Evolutionary conservation across 139 green algal species (phyloP).

Genomic region (Edaphochlamys debaryana): DNA sequence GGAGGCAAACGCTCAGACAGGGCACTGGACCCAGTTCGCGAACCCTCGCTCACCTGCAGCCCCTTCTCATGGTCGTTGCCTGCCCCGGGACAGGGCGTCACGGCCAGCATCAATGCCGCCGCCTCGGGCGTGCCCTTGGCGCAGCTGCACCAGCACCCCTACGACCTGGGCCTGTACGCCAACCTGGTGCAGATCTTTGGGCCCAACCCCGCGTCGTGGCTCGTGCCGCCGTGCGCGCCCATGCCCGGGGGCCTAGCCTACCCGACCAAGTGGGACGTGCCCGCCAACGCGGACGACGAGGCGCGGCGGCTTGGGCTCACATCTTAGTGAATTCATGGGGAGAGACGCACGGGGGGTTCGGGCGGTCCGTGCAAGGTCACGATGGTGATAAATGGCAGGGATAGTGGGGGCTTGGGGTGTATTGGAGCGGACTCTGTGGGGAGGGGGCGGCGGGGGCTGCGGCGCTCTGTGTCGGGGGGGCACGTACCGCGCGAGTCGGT

Average conservation of each 20-base stretch:
- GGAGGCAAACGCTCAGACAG: not conserved
- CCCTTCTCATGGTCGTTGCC: too few species aligned
- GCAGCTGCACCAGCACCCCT: conserved; percentile 25
- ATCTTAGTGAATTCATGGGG: too few species aligned
- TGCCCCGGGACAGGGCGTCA: conserved; percentile 25
- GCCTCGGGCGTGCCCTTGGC: not conserved
- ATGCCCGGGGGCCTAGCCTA: conserved; percentile 20
- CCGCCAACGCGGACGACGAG: not conserved
- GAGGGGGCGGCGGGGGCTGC: too few species aligned
- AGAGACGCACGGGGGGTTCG: too few species aligned
- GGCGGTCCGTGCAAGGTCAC: too few species aligned
- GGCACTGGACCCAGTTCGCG: not conserved
- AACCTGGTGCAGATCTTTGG: conserved; percentile 45
- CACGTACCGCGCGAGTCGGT: too few species aligned
- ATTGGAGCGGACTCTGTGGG: too few species aligned
- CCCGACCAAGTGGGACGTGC: conserved; percentile 37
- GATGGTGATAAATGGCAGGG: too few species aligned
- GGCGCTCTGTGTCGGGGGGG: too few species aligned
- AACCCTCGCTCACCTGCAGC: too few species aligned
- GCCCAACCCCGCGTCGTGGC: conserved; percentile 19
- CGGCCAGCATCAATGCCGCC: conserved; percentile 30
- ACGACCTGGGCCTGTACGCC: conserved; percentile 45
- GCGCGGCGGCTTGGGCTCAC: not conserved
- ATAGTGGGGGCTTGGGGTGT: too few species aligned
- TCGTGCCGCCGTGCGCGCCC: not conserved